Conservation (phyloP, 306 rosid species). For the Trichosanthes truncata region DNA sequence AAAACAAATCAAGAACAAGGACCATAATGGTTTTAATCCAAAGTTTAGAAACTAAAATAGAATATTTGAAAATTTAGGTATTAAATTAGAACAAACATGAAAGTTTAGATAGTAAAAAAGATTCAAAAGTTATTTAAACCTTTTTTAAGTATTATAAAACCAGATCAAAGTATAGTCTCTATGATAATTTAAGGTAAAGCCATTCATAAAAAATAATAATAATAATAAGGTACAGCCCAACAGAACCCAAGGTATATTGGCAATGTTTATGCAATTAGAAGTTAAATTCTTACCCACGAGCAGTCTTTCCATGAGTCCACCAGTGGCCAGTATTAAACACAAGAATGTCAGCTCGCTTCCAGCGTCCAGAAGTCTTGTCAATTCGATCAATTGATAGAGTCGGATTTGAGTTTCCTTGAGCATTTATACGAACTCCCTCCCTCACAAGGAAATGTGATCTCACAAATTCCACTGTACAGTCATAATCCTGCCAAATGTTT, state of each 20-base stretch:
- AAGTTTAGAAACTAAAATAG: neutral
- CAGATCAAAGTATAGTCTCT: neutral
- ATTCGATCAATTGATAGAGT: conserved; percentile 81
- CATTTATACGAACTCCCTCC: conserved; percentile 69
- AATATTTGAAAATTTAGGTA: neutral
- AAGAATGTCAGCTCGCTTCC: conserved; percentile 88
- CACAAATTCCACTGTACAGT: conserved; percentile 72
- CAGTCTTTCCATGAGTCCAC: conserved; percentile 99
- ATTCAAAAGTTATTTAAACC: neutral
- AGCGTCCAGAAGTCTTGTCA: conserved; percentile 73
- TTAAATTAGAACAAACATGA: neutral
- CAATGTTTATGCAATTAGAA: neutral
- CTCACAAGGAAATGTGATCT: conserved; percentile 94
- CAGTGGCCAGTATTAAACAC: conserved; percentile 96
- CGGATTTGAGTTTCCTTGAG: conserved; percentile 68
- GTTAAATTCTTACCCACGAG: conserved; percentile 61
- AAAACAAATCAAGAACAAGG: neutral
- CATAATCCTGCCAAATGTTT: conserved; percentile 63
- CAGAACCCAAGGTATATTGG: neutral
- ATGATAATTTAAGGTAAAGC: neutral
- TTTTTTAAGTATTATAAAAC: neutral
- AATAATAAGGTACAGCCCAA: neutral
- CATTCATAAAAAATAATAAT: too few species aligned
- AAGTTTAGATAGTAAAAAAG: neutral
- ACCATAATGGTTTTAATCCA: neutral